Conservation (phyloP, 257 asterid species). For the Vinca minor region DNA sequence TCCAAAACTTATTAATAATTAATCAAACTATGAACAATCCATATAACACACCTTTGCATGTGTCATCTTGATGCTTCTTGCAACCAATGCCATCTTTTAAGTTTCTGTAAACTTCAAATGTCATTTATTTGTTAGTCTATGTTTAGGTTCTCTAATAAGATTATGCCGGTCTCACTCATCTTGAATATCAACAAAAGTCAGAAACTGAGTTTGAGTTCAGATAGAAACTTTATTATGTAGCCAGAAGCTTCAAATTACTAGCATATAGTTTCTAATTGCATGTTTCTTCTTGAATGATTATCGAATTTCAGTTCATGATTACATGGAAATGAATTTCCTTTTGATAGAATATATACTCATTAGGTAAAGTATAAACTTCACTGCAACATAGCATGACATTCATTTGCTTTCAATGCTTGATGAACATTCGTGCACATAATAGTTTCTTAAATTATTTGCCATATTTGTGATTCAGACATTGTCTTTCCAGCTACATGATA, state of each 20-base stretch:
- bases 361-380: background rate
- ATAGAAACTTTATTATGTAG: background rate
- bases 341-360: background rate
- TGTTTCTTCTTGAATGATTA: background rate
- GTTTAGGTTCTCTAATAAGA: background rate
- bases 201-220: background rate
- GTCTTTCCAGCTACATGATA: constrained; percentile 46
- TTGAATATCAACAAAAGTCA: background rate
- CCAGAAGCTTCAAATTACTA: background rate
- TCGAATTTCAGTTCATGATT: background rate
- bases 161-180: background rate
- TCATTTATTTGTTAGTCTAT: background rate
- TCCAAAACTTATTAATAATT: background rate
- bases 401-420: background rate
- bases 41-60: background rate
- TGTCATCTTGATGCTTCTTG: background rate
- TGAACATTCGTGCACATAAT: background rate
- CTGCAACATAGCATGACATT: background rate
- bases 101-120: background rate
- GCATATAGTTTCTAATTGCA: background rate
- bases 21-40: background rate
- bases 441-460: background rate
- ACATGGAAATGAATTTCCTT: background rate
- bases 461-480: constrained; percentile 5
- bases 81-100: too few relatives aligned